A percentile compares a stretch with the other conserved stretches of the same genome.
Evolutionary conservation across 495 filamentous ascomycete species (phyloP).

Genomic region (Xylaria grammica): DNA sequence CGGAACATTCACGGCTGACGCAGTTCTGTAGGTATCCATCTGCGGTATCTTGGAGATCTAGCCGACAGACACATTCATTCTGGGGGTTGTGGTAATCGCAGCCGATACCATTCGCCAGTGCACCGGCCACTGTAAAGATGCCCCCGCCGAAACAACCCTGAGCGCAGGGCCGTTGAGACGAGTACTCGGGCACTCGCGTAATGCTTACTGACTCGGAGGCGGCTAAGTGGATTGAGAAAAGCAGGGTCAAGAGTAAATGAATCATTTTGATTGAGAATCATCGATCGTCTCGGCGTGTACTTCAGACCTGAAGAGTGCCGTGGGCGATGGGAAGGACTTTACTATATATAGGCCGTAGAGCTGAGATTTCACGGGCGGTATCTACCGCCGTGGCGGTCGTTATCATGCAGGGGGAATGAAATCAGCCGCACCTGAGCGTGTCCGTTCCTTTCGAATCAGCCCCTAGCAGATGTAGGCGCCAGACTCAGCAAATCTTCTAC

Average conservation of each 20-base stretch:
- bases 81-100: conserved; percentile 4
- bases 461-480: not conserved
- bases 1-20: conserved; percentile 1
- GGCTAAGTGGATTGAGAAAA: not conserved
- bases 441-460: not conserved
- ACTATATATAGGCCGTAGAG: not conserved
- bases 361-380: not conserved
- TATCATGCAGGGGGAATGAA: not conserved
- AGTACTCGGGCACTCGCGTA: not conserved
- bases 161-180: conserved; percentile 16
- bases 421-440: conserved; percentile 13
- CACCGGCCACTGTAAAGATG: not conserved
- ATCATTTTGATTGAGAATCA: not conserved
- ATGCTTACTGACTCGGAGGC: not conserved
- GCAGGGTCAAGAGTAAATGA: not conserved
- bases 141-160: not conserved
- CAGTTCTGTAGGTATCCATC: conserved; percentile 13
- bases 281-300: not conserved
- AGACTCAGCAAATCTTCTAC: not conserved
- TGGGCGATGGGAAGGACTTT: not conserved
- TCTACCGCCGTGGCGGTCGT: not conserved
- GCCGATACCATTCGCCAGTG: not conserved
- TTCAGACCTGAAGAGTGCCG: not conserved
- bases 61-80: conserved; percentile 20
- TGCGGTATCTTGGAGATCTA: conserved; percentile 10